Conservation (phyloP, 2,329 filamentous ascomycete genomes). For the Botrytis fabae region DNA sequence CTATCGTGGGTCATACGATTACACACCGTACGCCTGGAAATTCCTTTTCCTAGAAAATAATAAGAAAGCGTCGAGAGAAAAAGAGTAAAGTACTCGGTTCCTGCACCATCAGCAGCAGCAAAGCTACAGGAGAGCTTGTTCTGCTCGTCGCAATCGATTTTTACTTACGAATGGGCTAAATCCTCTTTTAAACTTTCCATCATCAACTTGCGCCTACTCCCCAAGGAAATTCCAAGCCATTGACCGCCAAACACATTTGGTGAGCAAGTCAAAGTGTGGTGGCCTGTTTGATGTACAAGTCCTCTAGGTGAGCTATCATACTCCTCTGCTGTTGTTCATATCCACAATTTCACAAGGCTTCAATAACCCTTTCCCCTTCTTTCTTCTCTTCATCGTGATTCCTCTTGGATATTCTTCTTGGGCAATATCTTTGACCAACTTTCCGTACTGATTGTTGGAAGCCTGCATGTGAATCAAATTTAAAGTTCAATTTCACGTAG, state of each 20-base stretch:
- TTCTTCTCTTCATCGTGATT: neutral
- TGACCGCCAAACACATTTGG: slow-evolving; percentile 4
- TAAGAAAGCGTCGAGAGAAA: neutral
- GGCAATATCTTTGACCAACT: neutral
- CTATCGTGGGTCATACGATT: neutral
- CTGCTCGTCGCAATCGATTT: neutral
- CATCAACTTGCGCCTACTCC: slow-evolving; percentile 3
- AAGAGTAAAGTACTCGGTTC: no score
- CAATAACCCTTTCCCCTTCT: neutral
- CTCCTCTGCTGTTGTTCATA: slow-evolving; percentile 9
- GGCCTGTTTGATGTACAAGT: neutral
- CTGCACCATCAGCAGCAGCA: neutral
- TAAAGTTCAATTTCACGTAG: slow-evolving; percentile 1
- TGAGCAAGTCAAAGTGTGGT: neutral
- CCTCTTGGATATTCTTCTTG: slow-evolving; percentile 5
- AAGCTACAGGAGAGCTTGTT: slow-evolving; percentile 2
- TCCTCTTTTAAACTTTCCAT: neutral
- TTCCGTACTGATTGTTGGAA: neutral
- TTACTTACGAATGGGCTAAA: neutral
- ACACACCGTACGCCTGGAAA: neutral
- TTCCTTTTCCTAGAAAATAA: neutral
- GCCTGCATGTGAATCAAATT: neutral
- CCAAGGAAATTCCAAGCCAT: neutral
- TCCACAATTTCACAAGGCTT: neutral
- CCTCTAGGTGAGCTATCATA: slow-evolving; percentile 12